Base-by-base conservation (phyloP, 2,329 filamentous ascomycete genomes). In the Fusarium pseudograminearum region DNA sequence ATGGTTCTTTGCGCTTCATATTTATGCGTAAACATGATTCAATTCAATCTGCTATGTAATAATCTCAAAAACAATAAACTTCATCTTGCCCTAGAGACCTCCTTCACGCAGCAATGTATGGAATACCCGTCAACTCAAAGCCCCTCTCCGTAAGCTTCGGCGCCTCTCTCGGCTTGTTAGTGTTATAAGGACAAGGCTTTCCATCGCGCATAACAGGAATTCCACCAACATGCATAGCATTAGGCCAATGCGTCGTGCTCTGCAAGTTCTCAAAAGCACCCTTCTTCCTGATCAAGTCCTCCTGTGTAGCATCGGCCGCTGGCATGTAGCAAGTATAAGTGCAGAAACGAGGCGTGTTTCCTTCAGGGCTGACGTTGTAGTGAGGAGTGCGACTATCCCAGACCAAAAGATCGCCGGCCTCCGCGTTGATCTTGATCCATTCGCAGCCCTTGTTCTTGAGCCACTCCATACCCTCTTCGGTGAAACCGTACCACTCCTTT, bases 241-340 rank as follows among this genome's bases (percentile, higher is more conserved):
- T 63, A 5, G 58, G 60, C 60, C 60, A 63, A 12, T 63, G 60
- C 0, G 60, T 63, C 0, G 60, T 63, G 1, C 60, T 46, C 42
- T 63, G 60, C 0, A 63, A 4, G 2, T 42, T 56, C 36, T 63
- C 48, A 15, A 63, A 63, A 0, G 60, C 60, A 18, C 24, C 58
- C 58, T 63, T 63, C 58, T 63, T 63, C 24, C 60, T 56, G 15
- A 57, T 57, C 18, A 63, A 4, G 4, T 63, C 60, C 30, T 63
- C 48, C 1, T 63, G 58, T 0, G 60, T 57, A 5, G 60, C 60
- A 15, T 63, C 60, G 0, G 60, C 48, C 11, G 41, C 60, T 20
- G 60, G 60, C 60, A 63, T 63, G 4, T 63, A 63, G 11, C 60
- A 63, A 0, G 60, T 63, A 38, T 63, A 63, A 3, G 58, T 63